Evolutionary conservation across 768 basidiomycete species (phyloP).

Genomic region (Phaeotremella skinneri): DNA sequence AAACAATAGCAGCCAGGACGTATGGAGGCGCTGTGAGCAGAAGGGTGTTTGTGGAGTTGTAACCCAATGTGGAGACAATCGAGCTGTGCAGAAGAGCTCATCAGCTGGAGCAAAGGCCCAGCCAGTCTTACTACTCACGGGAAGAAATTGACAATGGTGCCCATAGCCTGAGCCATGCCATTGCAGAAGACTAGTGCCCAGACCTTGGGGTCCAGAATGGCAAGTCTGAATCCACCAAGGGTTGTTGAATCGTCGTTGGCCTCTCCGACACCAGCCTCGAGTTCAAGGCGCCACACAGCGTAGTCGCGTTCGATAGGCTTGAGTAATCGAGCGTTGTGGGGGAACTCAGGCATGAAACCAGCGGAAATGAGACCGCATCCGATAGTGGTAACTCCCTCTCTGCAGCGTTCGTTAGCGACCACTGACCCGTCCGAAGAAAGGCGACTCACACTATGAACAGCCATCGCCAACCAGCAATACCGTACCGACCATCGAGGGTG

Average conservation of each 20-base stretch:
- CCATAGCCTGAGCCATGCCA: constrained; percentile 1
- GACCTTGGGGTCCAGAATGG: constrained; percentile 16
- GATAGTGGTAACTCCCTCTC: constrained; percentile 21
- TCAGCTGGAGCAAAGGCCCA: neutral
- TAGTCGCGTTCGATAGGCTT: constrained; percentile 21
- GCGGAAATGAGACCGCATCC: constrained; percentile 9
- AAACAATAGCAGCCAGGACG: constrained; percentile 31
- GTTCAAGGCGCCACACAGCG: constrained; percentile 31
- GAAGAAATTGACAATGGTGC: constrained; percentile 28
- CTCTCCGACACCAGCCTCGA: constrained; percentile 27
- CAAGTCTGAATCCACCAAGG: constrained; percentile 9
- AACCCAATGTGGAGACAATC: constrained; percentile 2
- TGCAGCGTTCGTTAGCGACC: neutral
- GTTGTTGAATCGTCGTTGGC: neutral
- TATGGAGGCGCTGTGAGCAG: constrained; percentile 43
- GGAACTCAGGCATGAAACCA: constrained; percentile 31
- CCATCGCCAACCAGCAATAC: constrained; percentile 36
- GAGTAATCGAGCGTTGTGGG: constrained; percentile 26
- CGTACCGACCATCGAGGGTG: constrained; percentile 14
- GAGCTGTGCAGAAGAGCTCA: neutral
- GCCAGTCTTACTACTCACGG: constrained; percentile 7
- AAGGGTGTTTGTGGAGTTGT: constrained; percentile 20
- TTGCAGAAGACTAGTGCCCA: neutral
- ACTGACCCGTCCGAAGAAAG: neutral
- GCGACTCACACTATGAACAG: constrained; percentile 3